These are phyloP conservation scores for Ceratocystis cubensis DNA, from an alignment of 2,329 filamentous ascomycete species.

Conservation along the genomic window DNA sequence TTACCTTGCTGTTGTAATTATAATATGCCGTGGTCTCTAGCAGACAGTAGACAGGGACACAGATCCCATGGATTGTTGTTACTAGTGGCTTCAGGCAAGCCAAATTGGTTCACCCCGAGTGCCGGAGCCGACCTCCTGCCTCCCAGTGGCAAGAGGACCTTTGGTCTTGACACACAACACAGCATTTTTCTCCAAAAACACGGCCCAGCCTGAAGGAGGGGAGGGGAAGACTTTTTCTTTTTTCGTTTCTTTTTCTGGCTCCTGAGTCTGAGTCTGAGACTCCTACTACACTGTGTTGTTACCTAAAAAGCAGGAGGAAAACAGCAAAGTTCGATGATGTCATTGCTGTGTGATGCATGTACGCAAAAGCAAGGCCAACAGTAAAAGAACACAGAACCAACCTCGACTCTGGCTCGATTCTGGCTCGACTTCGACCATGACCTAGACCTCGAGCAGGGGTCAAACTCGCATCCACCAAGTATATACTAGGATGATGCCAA, in stretches of 20 bases:
- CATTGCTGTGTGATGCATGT: no score
- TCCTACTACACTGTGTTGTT: no score
- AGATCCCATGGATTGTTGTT: background rate
- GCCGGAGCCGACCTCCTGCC: background rate
- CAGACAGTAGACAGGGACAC: background rate
- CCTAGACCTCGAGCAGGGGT: background rate
- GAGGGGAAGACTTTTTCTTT: background rate
- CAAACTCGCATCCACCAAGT: background rate
- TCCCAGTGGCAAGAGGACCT: background rate
- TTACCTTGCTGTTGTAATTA: background rate
- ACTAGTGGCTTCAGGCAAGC: background rate
- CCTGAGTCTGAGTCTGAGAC: background rate
- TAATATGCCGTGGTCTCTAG: background rate
- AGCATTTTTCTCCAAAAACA: background rate
- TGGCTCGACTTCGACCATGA: background rate
- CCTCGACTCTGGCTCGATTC: no score
- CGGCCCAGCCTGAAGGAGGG: no score
- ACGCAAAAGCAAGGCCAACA: no score
- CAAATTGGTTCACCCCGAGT: background rate
- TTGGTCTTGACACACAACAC: background rate
- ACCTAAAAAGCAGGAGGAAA: no score
- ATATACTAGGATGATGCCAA: background rate
- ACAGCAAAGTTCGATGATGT: no score
- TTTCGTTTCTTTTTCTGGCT: background rate
- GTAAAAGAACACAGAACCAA: no score